phyloP scores from a whole-genome alignment of 495 filamentous ascomycete genomes.

The Beverwykella pulmonaria region DNA sequence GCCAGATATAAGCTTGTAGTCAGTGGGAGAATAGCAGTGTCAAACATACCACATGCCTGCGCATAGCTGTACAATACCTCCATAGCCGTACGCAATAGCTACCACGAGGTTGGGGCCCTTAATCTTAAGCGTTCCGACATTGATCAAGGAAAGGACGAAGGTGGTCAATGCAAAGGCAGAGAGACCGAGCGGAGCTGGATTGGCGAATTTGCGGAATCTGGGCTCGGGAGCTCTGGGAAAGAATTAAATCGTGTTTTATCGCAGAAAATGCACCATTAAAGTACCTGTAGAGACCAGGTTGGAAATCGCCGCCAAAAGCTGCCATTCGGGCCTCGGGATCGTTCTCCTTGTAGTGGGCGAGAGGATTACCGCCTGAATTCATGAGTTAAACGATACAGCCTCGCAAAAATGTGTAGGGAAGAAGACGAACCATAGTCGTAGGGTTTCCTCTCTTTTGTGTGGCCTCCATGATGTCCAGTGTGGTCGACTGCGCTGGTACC shows the following conservation, averaged over 20 bases:
- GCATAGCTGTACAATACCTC: constrained; percentile 85
- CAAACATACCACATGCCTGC: constrained; percentile 94
- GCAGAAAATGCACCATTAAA: background rate
- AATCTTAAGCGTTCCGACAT: constrained; percentile 67
- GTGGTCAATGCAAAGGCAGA: constrained; percentile 92
- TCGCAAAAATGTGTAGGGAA: background rate
- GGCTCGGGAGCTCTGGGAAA: constrained; percentile 54
- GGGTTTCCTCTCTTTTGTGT: constrained; percentile 35
- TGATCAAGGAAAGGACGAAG: constrained; percentile 87
- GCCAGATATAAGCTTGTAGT: constrained; percentile 6
- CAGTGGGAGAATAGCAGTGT: background rate
- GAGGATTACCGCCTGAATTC: constrained; percentile 62
- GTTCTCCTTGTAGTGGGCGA: constrained; percentile 67
- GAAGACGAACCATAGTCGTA: constrained; percentile 39
- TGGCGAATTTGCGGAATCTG: constrained; percentile 62
- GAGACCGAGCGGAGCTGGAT: constrained; percentile 69
- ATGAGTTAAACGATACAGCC: background rate
- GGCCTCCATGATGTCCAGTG: background rate
- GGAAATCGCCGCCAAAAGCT: constrained; percentile 94
- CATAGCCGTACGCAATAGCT: constrained; percentile 50
- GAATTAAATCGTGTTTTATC: constrained; percentile 12
- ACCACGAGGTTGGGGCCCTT: constrained; percentile 47
- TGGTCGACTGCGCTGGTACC: constrained; percentile 35
- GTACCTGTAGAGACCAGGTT: constrained; percentile 82
- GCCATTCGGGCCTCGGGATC: constrained; percentile 63